Evolutionary conservation across 768 basidiomycete species (phyloP), one percentile per base, ranked within the genome.

Genomic region (Lepiota subincarnata): DNA sequence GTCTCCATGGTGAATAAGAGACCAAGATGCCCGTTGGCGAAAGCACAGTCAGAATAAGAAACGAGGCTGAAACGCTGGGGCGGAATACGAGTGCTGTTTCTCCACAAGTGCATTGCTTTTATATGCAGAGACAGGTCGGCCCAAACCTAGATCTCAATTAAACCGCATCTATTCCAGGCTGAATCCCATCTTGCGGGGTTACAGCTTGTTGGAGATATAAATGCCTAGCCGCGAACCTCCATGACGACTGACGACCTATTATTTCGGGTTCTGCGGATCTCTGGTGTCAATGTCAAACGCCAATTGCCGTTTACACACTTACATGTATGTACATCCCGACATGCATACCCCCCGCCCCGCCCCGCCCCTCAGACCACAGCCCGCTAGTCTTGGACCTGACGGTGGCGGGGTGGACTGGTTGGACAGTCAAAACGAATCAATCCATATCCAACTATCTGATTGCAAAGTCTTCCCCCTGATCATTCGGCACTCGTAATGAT

Each of bases 201-300:
- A 35, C 28, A 54, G 39, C 53, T 42, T 39, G 38, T 54, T 54
- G 53, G 46, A 47, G 53, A 54, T 31, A 48, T 37, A 20, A 41
- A 26, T 47, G 14, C 47, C 19, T 31, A 45, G 42, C 38, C 42
- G 45, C 38, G 19, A 54, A 54, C 45, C 26, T 16, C 22, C 14
- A 53, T 31, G 31, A 31, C 31, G 31, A 31, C 31, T 31, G 31
- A 31, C 31, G 31, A 31, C 31, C 31, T 31, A 31, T 6, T 34
- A n/a, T 41, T 35, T 39, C 44, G 37, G 44, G 24, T 53, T 46
- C 44, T 46, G 44, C 19, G 44, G 37, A 54, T 48, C 53, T 54
- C 11, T 39, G 38, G 40, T 53, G 37, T 37, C 18, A 13, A 19
- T 36, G 38, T 10, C 19, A 42, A 47, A 19, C 7, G n/a, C 40